Evolutionary conservation across 495 filamentous ascomycete species (phyloP).

Genomic region (Penicillium bovifimosum): DNA sequence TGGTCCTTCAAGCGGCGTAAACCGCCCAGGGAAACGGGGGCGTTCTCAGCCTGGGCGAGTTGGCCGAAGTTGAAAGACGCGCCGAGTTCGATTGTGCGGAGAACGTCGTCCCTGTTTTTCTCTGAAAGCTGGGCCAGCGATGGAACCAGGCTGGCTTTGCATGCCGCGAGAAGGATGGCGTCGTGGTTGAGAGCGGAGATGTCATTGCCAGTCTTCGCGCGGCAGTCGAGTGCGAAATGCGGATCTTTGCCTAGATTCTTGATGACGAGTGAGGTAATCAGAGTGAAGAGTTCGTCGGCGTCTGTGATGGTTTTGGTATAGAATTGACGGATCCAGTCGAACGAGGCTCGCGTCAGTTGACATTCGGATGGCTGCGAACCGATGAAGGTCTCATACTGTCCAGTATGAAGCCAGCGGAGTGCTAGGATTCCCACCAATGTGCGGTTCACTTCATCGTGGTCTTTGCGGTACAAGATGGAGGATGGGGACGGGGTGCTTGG

Average conservation of each 20-base stretch:
- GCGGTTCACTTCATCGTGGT: conserved; percentile 19
- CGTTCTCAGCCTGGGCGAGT: conserved; percentile 36
- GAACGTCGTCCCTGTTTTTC: conserved; percentile 23
- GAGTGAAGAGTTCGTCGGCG: conserved; percentile 23
- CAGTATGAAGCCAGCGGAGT: conserved; percentile 15
- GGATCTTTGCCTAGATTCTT: conserved; percentile 41
- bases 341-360: conserved; percentile 14
- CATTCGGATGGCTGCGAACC: conserved; percentile 5
- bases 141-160: conserved; percentile 18
- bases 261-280: conserved; percentile 33
- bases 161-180: conserved; percentile 30
- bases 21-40: conserved; percentile 22
- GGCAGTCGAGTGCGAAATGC: conserved; percentile 20
- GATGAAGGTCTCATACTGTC: conserved; percentile 13
- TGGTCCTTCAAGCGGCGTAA: conserved; percentile 20
- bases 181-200: conserved; percentile 30
- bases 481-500: conserved; percentile 6
- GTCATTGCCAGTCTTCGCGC: conserved; percentile 20
- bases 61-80: conserved; percentile 43
- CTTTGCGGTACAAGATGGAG: conserved; percentile 11
- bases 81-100: conserved; percentile 40
- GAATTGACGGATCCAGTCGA: conserved; percentile 17
- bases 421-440: conserved; percentile 15
- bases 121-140: conserved; percentile 21
- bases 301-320: conserved; percentile 10